Evolutionary conservation across 345 rosid genomes (phyloP).

Genomic region (Syzygium oleosum): DNA sequence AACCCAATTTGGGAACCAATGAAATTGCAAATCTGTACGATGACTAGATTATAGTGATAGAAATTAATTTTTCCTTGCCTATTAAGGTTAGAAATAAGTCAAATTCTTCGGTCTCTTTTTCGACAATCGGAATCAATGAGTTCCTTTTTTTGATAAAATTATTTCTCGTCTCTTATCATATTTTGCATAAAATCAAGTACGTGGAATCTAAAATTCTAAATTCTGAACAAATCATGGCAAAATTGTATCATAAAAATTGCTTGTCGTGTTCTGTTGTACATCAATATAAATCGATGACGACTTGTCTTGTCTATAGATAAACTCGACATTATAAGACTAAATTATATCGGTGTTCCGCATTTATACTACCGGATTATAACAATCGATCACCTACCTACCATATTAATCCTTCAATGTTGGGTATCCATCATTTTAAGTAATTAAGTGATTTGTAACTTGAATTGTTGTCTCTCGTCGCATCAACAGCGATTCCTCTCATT

Average conservation of each 20-base stretch:
- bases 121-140: not conserved
- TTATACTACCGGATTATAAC: not conserved
- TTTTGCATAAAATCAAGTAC: not conserved
- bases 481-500: not conserved
- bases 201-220: not conserved
- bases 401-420: not conserved
- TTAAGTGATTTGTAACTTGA: not conserved
- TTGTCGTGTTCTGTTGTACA: accelerated
- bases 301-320: not conserved
- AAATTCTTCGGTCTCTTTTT: not conserved
- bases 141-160: not conserved
- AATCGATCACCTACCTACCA: not conserved
- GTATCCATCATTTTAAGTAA: not conserved
- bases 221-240: not conserved
- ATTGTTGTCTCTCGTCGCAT: not conserved
- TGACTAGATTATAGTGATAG: not conserved
- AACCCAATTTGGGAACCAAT: not conserved
- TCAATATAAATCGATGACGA: accelerated
- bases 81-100: not conserved
- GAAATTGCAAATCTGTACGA: not conserved
- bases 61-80: not conserved
- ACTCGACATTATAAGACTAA: not conserved
- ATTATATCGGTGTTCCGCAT: not conserved
- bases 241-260: not conserved
- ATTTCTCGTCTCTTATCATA: not conserved